A percentile compares a stretch with the other conserved stretches of the same genome.
These are phyloP conservation scores for Capronia coronata DNA, from an alignment of 2,329 filamentous ascomycete genomes.

Conservation along the genomic window DNA sequence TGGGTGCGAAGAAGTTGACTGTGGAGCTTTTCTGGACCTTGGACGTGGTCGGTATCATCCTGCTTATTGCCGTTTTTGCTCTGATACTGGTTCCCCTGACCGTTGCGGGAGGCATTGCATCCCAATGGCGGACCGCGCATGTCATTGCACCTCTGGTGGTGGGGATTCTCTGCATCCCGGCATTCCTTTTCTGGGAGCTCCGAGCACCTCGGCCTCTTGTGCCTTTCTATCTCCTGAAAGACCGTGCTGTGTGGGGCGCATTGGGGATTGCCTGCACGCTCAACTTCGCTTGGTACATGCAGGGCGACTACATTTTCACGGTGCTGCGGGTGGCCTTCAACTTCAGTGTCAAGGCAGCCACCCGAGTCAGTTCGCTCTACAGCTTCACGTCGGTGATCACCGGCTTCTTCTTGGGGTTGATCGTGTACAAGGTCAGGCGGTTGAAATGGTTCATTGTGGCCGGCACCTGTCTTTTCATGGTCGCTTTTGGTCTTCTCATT, in stretches of 20 bases:
- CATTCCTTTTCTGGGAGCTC: conserved; percentile 51
- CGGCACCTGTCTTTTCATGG: conserved; percentile 55
- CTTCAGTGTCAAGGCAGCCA: conserved; percentile 51
- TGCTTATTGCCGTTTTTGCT: conserved; percentile 48
- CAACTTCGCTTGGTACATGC: conserved; percentile 57
- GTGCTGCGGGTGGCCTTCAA: conserved; percentile 57
- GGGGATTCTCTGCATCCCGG: conserved; percentile 45
- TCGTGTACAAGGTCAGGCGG: conserved; percentile 53
- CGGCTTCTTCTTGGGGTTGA: conserved; percentile 50
- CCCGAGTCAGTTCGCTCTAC: conserved; percentile 56
- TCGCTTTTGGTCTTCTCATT: conserved; percentile 61
- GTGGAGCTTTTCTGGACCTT: conserved; percentile 52
- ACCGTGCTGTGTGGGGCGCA: conserved; percentile 59
- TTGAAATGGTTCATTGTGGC: conserved; percentile 59
- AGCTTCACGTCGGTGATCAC: conserved; percentile 52
- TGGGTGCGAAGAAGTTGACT: conserved; percentile 36
- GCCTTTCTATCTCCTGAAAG: conserved; percentile 56
- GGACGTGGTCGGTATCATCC: conserved; percentile 48
- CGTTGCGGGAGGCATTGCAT: conserved; percentile 45
- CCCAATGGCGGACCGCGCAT: conserved; percentile 47
- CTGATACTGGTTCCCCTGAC: conserved; percentile 54
- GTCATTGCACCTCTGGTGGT: conserved; percentile 49
- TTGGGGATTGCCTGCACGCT: conserved; percentile 53
- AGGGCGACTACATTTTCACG: conserved; percentile 59
- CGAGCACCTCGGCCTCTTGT: conserved; percentile 47